phyloP scores from a whole-genome alignment of 1,284 basidiomycete species.

The Retiboletus flavoniger region DNA sequence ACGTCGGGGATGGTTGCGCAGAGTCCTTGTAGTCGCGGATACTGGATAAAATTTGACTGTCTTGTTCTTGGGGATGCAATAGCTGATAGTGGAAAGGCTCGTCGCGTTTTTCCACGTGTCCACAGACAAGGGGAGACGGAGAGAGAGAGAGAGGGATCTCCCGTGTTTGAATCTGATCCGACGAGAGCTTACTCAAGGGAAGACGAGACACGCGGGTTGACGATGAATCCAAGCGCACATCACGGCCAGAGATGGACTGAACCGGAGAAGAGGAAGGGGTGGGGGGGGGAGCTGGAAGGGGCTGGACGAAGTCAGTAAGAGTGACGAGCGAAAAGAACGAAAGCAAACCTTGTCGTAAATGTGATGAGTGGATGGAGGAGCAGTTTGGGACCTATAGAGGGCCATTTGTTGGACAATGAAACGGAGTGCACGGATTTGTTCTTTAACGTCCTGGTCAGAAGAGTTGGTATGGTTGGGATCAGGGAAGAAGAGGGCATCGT shows the following conservation, averaged over 20 bases:
- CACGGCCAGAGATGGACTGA: constrained; percentile 26
- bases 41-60: constrained; percentile 14
- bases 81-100: constrained; percentile 10
- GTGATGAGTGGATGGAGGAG: neutral
- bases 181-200: constrained; percentile 35
- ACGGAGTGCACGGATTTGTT: constrained; percentile 30
- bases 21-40: constrained; percentile 31
- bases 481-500: constrained; percentile 34
- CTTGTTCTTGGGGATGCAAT: constrained; percentile 17
- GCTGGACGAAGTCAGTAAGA: constrained; percentile 15
- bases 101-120: constrained; percentile 6
- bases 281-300: constrained; percentile 30
- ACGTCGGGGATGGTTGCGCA: constrained; percentile 27
- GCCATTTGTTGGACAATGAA: constrained; percentile 37
- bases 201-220: constrained; percentile 34
- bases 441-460: constrained; percentile 20
- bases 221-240: constrained; percentile 32
- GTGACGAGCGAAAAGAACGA: neutral
- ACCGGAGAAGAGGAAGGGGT: constrained; percentile 27
- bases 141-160: constrained; percentile 24
- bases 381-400: constrained; percentile 16
- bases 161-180: constrained; percentile 29
- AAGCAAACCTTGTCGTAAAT: constrained; percentile 23
- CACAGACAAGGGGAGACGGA: neutral
- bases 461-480: neutral